Conservation (phyloP, 768 basidiomycete genomes). For the Mycena crocata region DNA sequence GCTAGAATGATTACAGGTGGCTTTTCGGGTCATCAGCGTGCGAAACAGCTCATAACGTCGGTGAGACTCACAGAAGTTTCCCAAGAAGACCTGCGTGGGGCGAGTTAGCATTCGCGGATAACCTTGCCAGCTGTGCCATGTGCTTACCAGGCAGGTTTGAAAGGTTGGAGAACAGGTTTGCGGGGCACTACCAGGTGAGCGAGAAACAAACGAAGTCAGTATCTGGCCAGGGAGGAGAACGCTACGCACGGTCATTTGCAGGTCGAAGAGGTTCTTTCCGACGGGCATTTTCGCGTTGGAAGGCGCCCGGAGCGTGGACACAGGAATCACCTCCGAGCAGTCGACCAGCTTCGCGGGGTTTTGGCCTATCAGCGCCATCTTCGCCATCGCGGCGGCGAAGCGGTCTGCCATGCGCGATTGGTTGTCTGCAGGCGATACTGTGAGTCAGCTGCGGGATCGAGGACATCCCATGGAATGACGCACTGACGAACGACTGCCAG, state of each 20-base stretch:
- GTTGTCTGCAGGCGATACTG: conserved; percentile 3
- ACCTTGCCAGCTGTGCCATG: no score
- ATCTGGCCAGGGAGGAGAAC: no score
- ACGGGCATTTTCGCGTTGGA: background rate
- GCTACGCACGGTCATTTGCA: background rate
- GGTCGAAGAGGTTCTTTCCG: background rate
- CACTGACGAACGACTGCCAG: conserved; percentile 45
- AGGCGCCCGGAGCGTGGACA: background rate
- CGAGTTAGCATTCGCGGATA: no score
- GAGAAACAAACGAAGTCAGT: no score
- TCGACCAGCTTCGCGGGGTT: conserved; percentile 37
- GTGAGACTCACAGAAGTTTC: no score
- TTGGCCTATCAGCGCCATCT: conserved; percentile 43
- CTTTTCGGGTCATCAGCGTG: no score
- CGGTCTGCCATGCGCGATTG: conserved; percentile 29
- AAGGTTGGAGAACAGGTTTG: no score
- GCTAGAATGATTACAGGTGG: no score
- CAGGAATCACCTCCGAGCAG: conserved; percentile 45
- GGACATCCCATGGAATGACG: background rate
- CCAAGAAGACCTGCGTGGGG: no score
- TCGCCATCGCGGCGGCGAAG: conserved; percentile 42
- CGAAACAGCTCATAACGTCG: no score
- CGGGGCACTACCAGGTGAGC: no score
- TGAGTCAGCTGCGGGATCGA: background rate
- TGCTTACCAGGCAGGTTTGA: no score